Evolutionary conservation across 306 rosid species (phyloP).

Genomic region (Rosa lucieae): DNA sequence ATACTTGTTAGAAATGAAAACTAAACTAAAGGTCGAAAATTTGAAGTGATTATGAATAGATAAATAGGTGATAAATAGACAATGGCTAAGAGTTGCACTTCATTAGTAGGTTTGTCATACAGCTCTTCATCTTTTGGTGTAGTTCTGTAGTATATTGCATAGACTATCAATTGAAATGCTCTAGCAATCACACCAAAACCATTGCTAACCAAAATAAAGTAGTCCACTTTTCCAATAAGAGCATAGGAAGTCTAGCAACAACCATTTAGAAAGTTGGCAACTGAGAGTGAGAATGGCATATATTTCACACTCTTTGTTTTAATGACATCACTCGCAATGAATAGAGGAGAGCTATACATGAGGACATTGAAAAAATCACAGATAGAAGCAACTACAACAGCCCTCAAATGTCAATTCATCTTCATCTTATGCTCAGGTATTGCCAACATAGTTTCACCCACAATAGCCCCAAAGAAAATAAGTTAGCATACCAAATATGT

Average conservation of each 20-base stretch:
- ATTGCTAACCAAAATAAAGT: conserved; percentile 61
- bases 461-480: conserved; percentile 43
- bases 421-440: conserved; percentile 28
- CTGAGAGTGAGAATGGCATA: conserved; percentile 78
- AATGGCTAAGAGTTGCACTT: too few species aligned
- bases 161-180: too few species aligned
- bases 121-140: too few species aligned
- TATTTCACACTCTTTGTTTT: conserved; percentile 64
- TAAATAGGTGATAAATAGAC: too few species aligned
- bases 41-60: too few species aligned
- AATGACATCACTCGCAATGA: conserved; percentile 57
- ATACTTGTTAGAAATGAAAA: too few species aligned
- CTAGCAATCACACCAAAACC: not conserved
- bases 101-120: too few species aligned
- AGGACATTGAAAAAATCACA: conserved; percentile 56
- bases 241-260: conserved; percentile 59
- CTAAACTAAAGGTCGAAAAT: too few species aligned
- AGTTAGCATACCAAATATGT: conserved; percentile 16
- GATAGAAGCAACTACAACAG: conserved; percentile 56
- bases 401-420: conserved; percentile 25
- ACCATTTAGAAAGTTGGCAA: conserved; percentile 69
- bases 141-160: too few species aligned
- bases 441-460: conserved; percentile 35
- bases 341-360: conserved; percentile 70
- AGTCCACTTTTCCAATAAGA: conserved; percentile 54